Evolutionary conservation across 1,284 basidiomycete species (phyloP), one percentile per base, ranked within the genome.

Genomic region (Anthracocystis panici-leucophaei): DNA sequence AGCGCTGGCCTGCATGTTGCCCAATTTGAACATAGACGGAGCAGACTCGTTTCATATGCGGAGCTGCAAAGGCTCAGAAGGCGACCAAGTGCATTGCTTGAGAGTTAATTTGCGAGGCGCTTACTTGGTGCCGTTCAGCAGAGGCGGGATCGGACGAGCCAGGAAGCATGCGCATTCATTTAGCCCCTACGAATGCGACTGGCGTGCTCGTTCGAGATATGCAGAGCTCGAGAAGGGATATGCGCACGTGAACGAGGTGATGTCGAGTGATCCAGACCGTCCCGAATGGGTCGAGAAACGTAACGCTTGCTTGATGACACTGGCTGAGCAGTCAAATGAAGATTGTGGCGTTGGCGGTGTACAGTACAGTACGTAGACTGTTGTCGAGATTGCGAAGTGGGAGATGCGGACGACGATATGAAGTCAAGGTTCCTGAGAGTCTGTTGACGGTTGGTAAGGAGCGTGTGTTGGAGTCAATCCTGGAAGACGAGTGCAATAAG

Each of bases 11-110:
- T 49, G 48, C 48, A 49, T 49, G 29, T 31, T 31, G 18, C 29
- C 46, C 46, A n/a, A 8, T 7, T 31, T 21, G 29, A 38, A 27
- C 27, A 3, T 49, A 29, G n/a, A 49, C 3, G 18, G 48, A 48
- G 46, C 11, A 25, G 25, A 23, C 16, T 7, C 6, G n/a, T 20
- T 49, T 49, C 48, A 31, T 49, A 31, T 18, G 48, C n/a, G 29
- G 18, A 49, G 25, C 23, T 49, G 46, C 46, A 29, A 23, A 27
- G 48, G 48, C 48, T 49, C 48, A 49, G 27, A 31, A 10, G 31
- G 29, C 29, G 20, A 16, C 18, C 18, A 27, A 27, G 20, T 49
- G 29, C 27, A 49, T 31, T 7, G 27, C 3, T 49, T 2, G n/a
- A 18, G 14, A 49, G 9, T 27, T 29, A 29, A n/a, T 29, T 9